Conservation (phyloP, 331 rosid genomes). For the Ulmus americana region DNA sequence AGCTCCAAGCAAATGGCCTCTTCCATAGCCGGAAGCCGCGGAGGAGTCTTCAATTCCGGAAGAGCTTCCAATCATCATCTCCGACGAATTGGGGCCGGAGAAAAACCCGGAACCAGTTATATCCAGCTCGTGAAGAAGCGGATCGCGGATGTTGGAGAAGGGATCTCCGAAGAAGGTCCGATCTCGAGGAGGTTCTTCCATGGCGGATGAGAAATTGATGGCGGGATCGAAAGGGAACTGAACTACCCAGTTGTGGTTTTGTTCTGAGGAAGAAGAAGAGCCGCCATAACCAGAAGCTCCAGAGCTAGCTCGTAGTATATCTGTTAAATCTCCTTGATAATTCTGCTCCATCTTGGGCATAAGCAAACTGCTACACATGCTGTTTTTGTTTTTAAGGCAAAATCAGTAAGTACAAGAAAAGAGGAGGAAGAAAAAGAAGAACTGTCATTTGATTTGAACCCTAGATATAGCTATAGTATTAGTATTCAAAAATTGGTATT, state of each 20-base stretch:
- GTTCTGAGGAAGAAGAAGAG: conserved; percentile 5
- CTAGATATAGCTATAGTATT: not conserved
- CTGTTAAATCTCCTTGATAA: conserved; percentile 81
- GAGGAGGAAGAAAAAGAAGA: not conserved
- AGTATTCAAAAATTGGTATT: too few relatives aligned
- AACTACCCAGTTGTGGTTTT: conserved; percentile 18
- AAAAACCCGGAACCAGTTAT: conserved; percentile 24
- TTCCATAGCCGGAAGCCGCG: not conserved
- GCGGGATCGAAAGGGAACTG: conserved; percentile 35
- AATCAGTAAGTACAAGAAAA: not conserved
- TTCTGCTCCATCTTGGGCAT: conserved; percentile 49
- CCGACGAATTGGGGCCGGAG: conserved; percentile 14
- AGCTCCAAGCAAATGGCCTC: conserved; percentile 10
- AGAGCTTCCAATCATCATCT: conserved; percentile 4
- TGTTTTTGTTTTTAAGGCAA: conserved; percentile 5
- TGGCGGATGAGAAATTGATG: conserved; percentile 33
- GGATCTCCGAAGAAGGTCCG: conserved; percentile 59
- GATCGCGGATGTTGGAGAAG: conserved; percentile 64
- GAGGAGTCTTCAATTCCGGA: conserved; percentile 10
- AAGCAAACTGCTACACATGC: conserved; percentile 47
- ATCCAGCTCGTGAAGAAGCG: conserved; percentile 49
- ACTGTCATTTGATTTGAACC: conserved; percentile 11
- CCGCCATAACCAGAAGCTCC: conserved; percentile 2
- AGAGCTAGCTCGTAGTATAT: conserved; percentile 53
- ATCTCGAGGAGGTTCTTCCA: conserved; percentile 27